Percentiles rank a stretch among this genome's conserved stretches.
Conservation (phyloP, 768 basidiomycete genomes). For the Amanita muscaria region DNA sequence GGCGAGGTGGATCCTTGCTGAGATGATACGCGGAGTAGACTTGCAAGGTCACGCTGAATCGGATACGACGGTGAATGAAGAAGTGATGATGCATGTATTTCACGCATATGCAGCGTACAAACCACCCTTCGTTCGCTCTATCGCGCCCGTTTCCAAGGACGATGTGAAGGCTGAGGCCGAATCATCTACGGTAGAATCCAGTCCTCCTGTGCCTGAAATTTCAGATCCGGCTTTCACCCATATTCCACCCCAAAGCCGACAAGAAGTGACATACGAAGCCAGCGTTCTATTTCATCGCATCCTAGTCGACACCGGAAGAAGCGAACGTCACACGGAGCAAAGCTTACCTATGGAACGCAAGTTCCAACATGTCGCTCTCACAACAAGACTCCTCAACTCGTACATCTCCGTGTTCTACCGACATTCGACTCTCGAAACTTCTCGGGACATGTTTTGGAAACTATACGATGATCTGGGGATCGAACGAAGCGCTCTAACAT, state of each 20-base stretch:
- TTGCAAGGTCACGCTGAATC: conserved; percentile 12
- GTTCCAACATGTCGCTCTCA: conserved; percentile 52
- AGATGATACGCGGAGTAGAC: conserved; percentile 47
- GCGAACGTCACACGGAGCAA: conserved; percentile 2
- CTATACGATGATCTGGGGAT: conserved; percentile 38
- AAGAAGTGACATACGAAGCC: conserved; percentile 68
- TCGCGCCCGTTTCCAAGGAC: conserved; percentile 33
- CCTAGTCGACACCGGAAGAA: conserved; percentile 28
- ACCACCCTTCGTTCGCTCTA: conserved; percentile 53
- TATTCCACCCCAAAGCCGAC: conserved; percentile 60
- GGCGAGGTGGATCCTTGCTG: conserved; percentile 85
- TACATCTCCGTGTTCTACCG: conserved; percentile 73
- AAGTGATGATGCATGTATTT: conserved; percentile 76
- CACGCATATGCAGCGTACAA: conserved; percentile 79
- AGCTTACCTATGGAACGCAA: conserved; percentile 17
- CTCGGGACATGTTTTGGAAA: conserved; percentile 40
- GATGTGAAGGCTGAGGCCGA: too few species aligned
- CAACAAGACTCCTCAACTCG: conserved; percentile 62
- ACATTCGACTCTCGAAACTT: conserved; percentile 38
- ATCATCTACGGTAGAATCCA: conserved; percentile 2
- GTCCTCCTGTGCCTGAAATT: conserved; percentile 10
- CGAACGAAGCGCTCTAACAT: conserved; percentile 42
- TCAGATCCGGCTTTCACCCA: conserved; percentile 32
- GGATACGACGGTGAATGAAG: conserved; percentile 42
- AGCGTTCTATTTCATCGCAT: conserved; percentile 57